Base-by-base conservation (phyloP, 805 yeast species). In the Kodamaea lidongshanica region DNA sequence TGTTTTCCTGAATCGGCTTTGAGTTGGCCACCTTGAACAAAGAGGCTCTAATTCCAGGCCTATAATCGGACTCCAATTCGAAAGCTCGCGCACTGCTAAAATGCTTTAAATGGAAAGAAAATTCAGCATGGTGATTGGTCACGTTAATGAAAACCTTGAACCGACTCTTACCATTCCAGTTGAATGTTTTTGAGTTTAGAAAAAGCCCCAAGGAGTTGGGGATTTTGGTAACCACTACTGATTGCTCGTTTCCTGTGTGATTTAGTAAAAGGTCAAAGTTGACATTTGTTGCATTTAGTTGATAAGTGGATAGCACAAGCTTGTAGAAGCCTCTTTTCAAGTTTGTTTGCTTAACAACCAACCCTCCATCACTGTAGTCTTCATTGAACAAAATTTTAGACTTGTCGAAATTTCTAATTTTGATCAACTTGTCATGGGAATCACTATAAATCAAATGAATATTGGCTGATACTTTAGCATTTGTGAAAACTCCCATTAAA, bases 21-120 rank as follows among this genome's bases (percentile, higher is more conserved):
- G 46, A 41, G 8, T 47, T 45, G 11, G 38, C 38, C 5, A 41
- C 42, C 25, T 54, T 44, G 41, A 68, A 69, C 6, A 71, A 37
- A 8, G 72, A 65, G 0, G 63, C 75, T 27, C 76, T 41, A 3
- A 70, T 48, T 12, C 57, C 58, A 7, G 77, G 75, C 23, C 72
- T 51, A 37, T 71, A 70, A n/a, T 41, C 44, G 5, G 52, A 37
- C 4, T 34, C 20, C 10, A 36, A 22, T 23, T 16, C 40, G 14
- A 10, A 18, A 12, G 25, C 25, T 18, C 20, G 33, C 12, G 25
- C 29, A 27, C 19, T 17, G 32, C 31, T 37, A 7, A 45, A 48
- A 34, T 50, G 50, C 19, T 39, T 39, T 3, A 62, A 11, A 25
- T 50, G 65, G 23, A 59, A 45, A 1, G 46, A 42, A 12, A 56